phyloP scores from a whole-genome alignment of 73 alveolate genomes.

The Uronychia binucleata region DNA sequence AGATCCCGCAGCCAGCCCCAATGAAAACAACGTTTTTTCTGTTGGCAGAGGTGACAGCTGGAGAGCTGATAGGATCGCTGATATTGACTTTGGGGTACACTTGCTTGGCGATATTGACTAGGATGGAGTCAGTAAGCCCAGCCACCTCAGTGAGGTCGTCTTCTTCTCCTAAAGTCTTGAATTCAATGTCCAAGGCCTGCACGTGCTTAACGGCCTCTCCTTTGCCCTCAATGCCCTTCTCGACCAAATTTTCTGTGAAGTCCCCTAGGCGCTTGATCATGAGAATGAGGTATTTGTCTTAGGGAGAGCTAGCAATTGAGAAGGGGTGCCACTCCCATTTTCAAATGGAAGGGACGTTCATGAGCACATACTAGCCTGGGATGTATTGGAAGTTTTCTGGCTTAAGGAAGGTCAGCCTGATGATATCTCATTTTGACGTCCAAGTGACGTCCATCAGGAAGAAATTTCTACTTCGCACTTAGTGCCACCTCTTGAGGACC shows the following conservation, averaged over 20 bases:
- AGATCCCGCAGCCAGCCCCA: constrained; percentile 29
- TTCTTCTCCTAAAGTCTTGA: not conserved
- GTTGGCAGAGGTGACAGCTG: not conserved
- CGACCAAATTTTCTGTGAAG: constrained; percentile 2
- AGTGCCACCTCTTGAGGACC: not conserved
- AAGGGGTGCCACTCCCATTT: constrained; percentile 30
- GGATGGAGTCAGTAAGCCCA: not conserved
- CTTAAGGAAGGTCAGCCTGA: constrained; percentile 4
- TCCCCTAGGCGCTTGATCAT: constrained; percentile 20
- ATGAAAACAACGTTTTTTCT: constrained; percentile 10
- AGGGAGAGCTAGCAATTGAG: constrained; percentile 27
- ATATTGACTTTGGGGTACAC: constrained; percentile 19
- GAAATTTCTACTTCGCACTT: constrained; percentile 1
- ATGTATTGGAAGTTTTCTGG: constrained; percentile 14
- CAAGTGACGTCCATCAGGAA: constrained; percentile 6
- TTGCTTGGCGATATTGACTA: not conserved
- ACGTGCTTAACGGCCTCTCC: not conserved
- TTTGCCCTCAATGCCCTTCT: too few relatives aligned
- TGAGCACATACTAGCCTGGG: constrained; percentile 19
- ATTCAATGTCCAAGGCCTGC: not conserved
- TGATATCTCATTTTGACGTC: not conserved
- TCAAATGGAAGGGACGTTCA: constrained; percentile 9
- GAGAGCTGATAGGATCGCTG: constrained; percentile 1
- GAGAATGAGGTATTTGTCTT: not conserved
- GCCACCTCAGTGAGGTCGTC: not conserved